Conservation (phyloP, 2,329 filamentous ascomycete genomes). For the Emydomyces testavorans region DNA sequence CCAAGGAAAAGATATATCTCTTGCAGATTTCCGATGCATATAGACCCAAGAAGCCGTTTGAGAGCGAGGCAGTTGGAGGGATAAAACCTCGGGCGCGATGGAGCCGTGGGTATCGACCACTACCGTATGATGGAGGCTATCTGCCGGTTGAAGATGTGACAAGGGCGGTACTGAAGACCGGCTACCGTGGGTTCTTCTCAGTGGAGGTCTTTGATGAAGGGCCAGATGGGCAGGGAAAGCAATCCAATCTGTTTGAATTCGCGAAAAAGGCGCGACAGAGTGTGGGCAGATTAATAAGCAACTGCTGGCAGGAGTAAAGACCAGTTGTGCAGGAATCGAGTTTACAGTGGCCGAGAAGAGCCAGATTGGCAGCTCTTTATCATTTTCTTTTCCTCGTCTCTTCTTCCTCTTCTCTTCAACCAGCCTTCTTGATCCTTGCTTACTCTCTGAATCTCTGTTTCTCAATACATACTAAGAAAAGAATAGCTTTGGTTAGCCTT, state of each 20-base stretch:
- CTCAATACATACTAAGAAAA: too few species aligned
- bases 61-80: slow-evolving; percentile 42
- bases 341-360: background rate
- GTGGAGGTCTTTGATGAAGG: slow-evolving; percentile 60
- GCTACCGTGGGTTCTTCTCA: slow-evolving; percentile 55
- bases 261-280: slow-evolving; percentile 43
- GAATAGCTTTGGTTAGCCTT: too few species aligned
- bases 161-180: slow-evolving; percentile 54
- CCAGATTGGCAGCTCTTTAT: background rate
- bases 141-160: slow-evolving; percentile 55
- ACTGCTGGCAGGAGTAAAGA: background rate
- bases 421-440: background rate
- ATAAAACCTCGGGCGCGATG: slow-evolving; percentile 52
- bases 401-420: background rate
- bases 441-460: background rate
- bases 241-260: slow-evolving; percentile 40
- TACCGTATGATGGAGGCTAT: slow-evolving; percentile 61
- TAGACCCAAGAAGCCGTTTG: slow-evolving; percentile 46
- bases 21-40: slow-evolving; percentile 68
- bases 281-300: slow-evolving; percentile 32
- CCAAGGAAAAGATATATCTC: slow-evolving; percentile 59
- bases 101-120: slow-evolving; percentile 59
- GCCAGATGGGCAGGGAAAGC: slow-evolving; percentile 42
- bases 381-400: background rate
- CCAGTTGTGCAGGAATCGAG: background rate